These are phyloP conservation scores for Pseudoturritis turrita DNA, from an alignment of 345 rosid genomes.

Conservation along the genomic window DNA sequence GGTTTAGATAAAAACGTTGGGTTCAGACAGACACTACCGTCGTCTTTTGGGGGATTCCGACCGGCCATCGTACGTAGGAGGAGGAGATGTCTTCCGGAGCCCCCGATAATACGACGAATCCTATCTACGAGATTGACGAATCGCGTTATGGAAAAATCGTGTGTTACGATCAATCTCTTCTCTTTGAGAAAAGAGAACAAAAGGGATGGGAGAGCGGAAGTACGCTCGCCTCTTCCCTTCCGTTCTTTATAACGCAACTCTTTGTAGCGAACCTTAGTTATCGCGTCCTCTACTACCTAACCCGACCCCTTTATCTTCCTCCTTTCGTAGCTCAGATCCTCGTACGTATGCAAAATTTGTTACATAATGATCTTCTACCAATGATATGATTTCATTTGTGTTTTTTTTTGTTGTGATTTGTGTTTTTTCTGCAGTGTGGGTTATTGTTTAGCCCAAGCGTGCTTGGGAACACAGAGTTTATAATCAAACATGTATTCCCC, in stretches of 20 bases:
- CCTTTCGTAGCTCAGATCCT: conserved; percentile 38
- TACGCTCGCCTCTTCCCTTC: conserved; percentile 32
- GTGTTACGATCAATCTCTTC: conserved; percentile 21
- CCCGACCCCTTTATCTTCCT: conserved; percentile 30
- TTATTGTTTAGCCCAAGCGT: conserved; percentile 46
- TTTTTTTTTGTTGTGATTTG: background rate
- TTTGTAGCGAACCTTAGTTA: conserved; percentile 31
- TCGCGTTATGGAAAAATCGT: conserved; percentile 30
- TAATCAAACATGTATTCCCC: conserved; percentile 28
- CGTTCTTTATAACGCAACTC: conserved; percentile 32
- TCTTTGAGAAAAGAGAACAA: conserved; percentile 29
- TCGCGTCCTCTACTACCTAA: conserved; percentile 22
- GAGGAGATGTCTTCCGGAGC: conserved; percentile 10
- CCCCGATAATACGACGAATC: background rate
- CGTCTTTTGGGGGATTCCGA: background rate
- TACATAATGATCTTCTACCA: background rate
- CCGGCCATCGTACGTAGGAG: background rate
- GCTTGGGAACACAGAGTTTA: background rate
- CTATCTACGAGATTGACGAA: background rate
- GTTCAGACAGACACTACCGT: background rate
- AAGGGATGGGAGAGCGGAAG: conserved; percentile 34
- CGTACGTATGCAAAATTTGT: background rate
- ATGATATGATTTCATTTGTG: background rate
- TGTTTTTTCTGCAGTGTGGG: conserved; percentile 48
- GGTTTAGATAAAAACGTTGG: background rate